Evolutionary conservation across 2,329 filamentous ascomycete species (phyloP).

Genomic region (Cladosporium colombiae): DNA sequence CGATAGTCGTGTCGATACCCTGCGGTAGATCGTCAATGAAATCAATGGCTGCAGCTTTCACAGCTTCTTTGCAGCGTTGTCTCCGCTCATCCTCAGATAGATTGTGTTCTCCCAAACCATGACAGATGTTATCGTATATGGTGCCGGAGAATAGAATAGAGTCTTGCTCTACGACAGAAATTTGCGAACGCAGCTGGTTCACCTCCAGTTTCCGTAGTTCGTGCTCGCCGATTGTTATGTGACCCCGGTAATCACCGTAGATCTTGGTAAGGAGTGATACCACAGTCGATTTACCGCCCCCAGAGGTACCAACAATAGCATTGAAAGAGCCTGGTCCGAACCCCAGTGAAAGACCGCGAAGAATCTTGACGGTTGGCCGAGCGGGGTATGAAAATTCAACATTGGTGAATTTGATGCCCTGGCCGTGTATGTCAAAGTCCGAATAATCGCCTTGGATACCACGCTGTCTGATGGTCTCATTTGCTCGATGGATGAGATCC

Average conservation of each 20-base stretch:
- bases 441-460: conserved; percentile 24
- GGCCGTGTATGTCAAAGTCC: conserved; percentile 25
- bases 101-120: conserved; percentile 37
- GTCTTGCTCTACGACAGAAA: conserved; percentile 50
- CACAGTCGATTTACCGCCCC: conserved; percentile 48
- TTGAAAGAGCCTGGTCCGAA: conserved; percentile 46
- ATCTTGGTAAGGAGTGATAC: conserved; percentile 46
- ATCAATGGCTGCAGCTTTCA: conserved; percentile 44
- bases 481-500: conserved; percentile 43
- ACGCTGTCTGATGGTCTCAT: conserved; percentile 26
- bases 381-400: conserved; percentile 49
- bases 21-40: conserved; percentile 48
- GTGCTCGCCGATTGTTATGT: conserved; percentile 41
- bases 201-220: conserved; percentile 43
- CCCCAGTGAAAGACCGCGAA: conserved; percentile 41
- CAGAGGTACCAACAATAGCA: conserved; percentile 48
- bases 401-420: conserved; percentile 39
- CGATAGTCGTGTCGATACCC: conserved; percentile 47
- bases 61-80: conserved; percentile 36
- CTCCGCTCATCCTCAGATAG: conserved; percentile 28
- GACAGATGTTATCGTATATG: conserved; percentile 47
- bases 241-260: conserved; percentile 45
- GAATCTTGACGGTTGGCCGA: conserved; percentile 42
- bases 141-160: conserved; percentile 47
- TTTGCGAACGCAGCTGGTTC: conserved; percentile 40